phyloP scores from a whole-genome alignment of 371 early-diverging fungal species.

The Lichtheimia ramosa region DNA sequence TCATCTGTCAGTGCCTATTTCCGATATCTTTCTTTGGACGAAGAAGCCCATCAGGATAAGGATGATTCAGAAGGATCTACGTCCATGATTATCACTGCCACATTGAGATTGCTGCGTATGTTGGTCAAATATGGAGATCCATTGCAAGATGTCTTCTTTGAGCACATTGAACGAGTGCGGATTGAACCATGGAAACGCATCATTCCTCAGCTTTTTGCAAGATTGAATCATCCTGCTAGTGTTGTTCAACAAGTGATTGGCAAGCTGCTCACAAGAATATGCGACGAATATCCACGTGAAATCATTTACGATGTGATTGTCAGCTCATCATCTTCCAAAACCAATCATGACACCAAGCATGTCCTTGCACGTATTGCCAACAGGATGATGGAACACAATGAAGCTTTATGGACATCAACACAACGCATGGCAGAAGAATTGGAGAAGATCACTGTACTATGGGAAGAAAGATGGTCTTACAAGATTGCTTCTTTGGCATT shows the following conservation, averaged over 20 bases:
- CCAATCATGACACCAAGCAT: constrained; percentile 41
- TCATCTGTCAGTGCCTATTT: constrained; percentile 35
- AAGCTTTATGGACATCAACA: constrained; percentile 58
- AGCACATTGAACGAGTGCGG: constrained; percentile 45
- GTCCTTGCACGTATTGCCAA: constrained; percentile 42
- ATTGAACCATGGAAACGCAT: constrained; percentile 69
- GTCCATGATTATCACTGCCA: constrained; percentile 56
- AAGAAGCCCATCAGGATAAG: constrained; percentile 17
- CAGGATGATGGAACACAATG: constrained; percentile 43
- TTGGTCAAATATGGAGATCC: constrained; percentile 66
- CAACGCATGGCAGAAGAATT: constrained; percentile 65
- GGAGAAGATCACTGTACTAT: constrained; percentile 73
- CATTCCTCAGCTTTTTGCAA: constrained; percentile 80
- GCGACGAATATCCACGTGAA: constrained; percentile 59
- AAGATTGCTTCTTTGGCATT: constrained; percentile 65
- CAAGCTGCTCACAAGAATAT: constrained; percentile 60
- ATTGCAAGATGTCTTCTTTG: constrained; percentile 38
- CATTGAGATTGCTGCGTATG: constrained; percentile 65
- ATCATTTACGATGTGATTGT: constrained; percentile 75
- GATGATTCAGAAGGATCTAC: constrained; percentile 11
- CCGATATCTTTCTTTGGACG: constrained; percentile 32
- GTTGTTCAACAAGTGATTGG: constrained; percentile 55
- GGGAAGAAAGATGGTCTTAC: constrained; percentile 83
- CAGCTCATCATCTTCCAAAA: constrained; percentile 54
- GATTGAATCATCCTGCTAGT: constrained; percentile 66